Evolutionary conservation across 2,329 filamentous ascomycete species (phyloP).

Genomic region (Cercospora zeina): DNA sequence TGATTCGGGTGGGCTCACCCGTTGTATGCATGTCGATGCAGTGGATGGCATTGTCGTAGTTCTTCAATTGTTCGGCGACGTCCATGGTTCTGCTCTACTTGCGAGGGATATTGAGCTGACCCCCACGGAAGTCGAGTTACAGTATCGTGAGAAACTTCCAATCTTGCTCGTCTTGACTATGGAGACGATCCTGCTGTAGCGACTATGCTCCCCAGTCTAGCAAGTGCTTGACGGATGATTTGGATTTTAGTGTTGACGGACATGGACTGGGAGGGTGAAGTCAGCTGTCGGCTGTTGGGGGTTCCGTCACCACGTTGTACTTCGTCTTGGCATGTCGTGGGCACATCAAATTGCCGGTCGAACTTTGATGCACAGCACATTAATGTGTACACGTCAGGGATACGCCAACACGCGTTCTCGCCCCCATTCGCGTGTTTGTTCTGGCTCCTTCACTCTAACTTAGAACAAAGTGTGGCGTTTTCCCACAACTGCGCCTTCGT

Average conservation of each 20-base stretch:
- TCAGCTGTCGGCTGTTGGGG: too few species aligned
- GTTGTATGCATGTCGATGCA: slow-evolving; percentile 47
- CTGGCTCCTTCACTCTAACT: not conserved
- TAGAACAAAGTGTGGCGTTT: not conserved
- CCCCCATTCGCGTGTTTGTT: not conserved
- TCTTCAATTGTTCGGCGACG: slow-evolving; percentile 8
- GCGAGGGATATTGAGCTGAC: not conserved
- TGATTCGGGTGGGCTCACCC: slow-evolving; percentile 53
- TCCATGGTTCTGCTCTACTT: slow-evolving; percentile 16
- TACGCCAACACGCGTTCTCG: too few species aligned
- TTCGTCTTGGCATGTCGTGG: not conserved
- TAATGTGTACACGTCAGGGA: not conserved
- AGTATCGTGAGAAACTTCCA: not conserved
- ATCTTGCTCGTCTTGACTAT: too few species aligned
- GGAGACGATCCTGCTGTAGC: too few species aligned
- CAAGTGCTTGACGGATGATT: too few species aligned
- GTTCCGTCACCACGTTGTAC: not conserved
- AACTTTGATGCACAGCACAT: not conserved
- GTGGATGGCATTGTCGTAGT: slow-evolving; percentile 11
- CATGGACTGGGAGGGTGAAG: too few species aligned
- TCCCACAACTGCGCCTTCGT: not conserved
- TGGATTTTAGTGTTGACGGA: too few species aligned
- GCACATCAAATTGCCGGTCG: not conserved
- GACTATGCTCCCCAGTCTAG: too few species aligned
- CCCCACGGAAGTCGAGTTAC: not conserved